phyloP scores from a whole-genome alignment of 164 flowering plant species.

The Aristolochia fimbriata region DNA sequence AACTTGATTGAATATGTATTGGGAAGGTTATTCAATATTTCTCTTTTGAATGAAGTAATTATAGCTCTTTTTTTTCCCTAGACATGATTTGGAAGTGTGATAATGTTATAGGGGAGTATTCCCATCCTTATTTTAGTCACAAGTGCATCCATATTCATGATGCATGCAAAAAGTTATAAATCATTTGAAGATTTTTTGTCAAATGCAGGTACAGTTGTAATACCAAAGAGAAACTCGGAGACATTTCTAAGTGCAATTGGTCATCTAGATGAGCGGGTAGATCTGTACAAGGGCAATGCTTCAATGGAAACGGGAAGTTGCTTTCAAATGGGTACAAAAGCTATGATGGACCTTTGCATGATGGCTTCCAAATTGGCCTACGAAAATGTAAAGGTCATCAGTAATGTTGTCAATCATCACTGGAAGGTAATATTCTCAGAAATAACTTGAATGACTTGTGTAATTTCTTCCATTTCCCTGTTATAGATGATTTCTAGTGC shows the following conservation, averaged over 20 bases:
- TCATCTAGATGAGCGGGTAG: slow-evolving; percentile 66
- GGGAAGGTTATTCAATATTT: too few species aligned
- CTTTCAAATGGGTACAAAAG: slow-evolving; percentile 23
- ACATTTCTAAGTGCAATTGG: slow-evolving; percentile 68
- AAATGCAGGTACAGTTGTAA: slow-evolving; percentile 47
- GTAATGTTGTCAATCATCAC: slow-evolving; percentile 40
- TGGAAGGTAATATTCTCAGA: slow-evolving; percentile 54
- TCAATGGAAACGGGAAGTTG: not conserved
- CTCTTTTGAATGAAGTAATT: too few species aligned
- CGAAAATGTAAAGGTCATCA: slow-evolving; percentile 58
- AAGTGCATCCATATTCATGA: not conserved
- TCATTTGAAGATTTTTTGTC: not conserved
- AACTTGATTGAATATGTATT: too few species aligned
- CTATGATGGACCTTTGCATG: slow-evolving; percentile 62
- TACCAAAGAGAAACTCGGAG: slow-evolving; percentile 54
- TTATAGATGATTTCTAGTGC: too few species aligned
- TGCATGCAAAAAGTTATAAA: not conserved
- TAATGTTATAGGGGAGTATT: too few species aligned
- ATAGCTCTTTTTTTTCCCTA: too few species aligned
- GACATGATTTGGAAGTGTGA: too few species aligned
- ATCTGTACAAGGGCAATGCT: slow-evolving; percentile 27
- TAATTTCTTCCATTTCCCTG: too few species aligned
- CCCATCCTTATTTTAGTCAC: not conserved
- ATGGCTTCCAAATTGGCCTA: slow-evolving; percentile 84
- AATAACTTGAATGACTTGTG: too few species aligned